These are phyloP conservation scores for Haplosporangium sp. DNA, from an alignment of 371 early-diverging fungal genomes.

Conservation along the genomic window DNA sequence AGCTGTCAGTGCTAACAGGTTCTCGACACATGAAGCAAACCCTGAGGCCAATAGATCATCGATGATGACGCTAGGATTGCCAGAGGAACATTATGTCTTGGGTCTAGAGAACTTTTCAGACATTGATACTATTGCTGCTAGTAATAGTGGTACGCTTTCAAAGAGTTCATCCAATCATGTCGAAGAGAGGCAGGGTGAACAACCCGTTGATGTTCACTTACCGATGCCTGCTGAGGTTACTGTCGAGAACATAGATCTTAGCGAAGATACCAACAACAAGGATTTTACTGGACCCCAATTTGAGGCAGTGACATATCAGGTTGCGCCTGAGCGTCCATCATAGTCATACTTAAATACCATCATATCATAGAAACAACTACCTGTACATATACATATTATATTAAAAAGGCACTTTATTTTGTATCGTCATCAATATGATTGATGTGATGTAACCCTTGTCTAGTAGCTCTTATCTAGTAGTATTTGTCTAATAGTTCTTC, in stretches of 20 bases:
- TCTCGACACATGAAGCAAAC: too few relatives aligned
- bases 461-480: too few relatives aligned
- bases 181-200: background rate
- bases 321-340: too few relatives aligned
- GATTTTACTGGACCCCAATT: background rate
- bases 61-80: background rate
- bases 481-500: slow-evolving; percentile 66
- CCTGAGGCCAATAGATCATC: background rate
- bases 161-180: background rate
- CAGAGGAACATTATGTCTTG: background rate
- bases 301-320: too few relatives aligned
- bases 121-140: background rate
- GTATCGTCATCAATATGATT: too few relatives aligned
- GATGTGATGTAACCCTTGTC: too few relatives aligned
- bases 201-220: background rate
- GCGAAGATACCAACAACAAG: background rate
- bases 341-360: too few relatives aligned
- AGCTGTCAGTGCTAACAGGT: too few relatives aligned
- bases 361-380: too few relatives aligned
- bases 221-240: background rate
- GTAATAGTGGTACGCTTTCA: slow-evolving; percentile 6
- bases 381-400: background rate
- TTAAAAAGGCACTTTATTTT: background rate
- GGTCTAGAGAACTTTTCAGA: slow-evolving; percentile 5
- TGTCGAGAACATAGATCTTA: background rate